Evolutionary conservation across 352 stramenopile genomes (phyloP).

Genomic region (Phytophthora pini): DNA sequence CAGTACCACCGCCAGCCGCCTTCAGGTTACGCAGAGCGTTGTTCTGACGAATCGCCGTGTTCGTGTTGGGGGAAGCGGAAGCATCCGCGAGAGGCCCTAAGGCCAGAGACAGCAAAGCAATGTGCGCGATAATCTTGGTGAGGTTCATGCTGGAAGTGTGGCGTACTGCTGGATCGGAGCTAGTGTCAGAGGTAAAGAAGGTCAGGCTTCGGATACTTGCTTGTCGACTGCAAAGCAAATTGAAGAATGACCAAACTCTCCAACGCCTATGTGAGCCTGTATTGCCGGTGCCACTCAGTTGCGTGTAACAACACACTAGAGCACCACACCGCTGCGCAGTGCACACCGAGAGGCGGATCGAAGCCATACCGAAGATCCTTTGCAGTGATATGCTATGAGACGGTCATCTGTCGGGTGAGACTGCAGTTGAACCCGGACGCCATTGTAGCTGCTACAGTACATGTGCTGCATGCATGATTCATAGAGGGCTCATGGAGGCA

Average conservation of each 20-base stretch:
- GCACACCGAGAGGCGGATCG: conserved; percentile 10
- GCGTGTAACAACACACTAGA: too few species aligned
- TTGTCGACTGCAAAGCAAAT: conserved; percentile 29
- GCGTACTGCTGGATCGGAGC: too few species aligned
- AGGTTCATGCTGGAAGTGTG: conserved; percentile 37
- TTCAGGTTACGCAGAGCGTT: conserved; percentile 24
- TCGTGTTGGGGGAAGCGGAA: conserved; percentile 10
- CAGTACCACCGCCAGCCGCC: conserved; percentile 21
- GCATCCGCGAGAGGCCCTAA: conserved; percentile 25
- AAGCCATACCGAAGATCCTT: conserved; percentile 23
- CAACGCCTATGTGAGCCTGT: neutral
- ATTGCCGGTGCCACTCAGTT: neutral
- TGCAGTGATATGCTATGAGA: conserved; percentile 30
- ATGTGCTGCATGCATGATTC: too few species aligned
- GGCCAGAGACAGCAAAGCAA: conserved; percentile 30
- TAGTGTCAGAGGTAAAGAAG: too few species aligned
- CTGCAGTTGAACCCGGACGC: conserved; percentile 4
- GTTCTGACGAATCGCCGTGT: conserved; percentile 12
- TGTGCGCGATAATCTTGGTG: conserved; percentile 35
- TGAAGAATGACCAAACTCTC: conserved; percentile 22
- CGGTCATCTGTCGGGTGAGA: conserved; percentile 1
- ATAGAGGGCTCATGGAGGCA: neutral
- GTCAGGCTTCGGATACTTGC: conserved; percentile 14
- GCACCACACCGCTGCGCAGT: too few species aligned
- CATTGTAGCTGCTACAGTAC: neutral